These are phyloP conservation scores for Entrophospora sp. DNA, from an alignment of 192 early-diverging fungal species.

Conservation along the genomic window DNA sequence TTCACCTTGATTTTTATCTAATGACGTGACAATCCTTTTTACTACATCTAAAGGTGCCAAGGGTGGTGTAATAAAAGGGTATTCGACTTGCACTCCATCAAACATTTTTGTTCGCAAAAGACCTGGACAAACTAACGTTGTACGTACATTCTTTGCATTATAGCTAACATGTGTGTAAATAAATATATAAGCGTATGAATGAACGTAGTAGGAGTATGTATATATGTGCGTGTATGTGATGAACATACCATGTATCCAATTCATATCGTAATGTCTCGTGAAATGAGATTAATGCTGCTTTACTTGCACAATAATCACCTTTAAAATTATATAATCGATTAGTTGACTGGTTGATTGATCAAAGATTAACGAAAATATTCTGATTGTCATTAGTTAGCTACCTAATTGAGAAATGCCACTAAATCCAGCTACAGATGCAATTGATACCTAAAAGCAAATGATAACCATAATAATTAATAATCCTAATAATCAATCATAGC, in stretches of 20 bases:
- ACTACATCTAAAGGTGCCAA: constrained; percentile 53
- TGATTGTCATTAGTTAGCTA: neutral
- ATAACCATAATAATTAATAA: too few relatives aligned
- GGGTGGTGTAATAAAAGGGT: constrained; percentile 54
- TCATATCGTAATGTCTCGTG: constrained; percentile 72
- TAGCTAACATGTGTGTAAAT: constrained; percentile 36
- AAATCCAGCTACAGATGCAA: constrained; percentile 34
- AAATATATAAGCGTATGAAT: too few relatives aligned
- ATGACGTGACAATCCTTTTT: constrained; percentile 43
- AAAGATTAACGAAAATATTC: too few relatives aligned
- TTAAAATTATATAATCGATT: constrained; percentile 14
- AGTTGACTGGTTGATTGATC: too few relatives aligned
- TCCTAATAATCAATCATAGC: too few relatives aligned
- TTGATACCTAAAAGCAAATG: constrained; percentile 29
- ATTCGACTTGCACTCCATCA: constrained; percentile 42
- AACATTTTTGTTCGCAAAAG: constrained; percentile 69
- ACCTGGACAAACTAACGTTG: constrained; percentile 65
- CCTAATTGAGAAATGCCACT: constrained; percentile 21
- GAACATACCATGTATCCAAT: constrained; percentile 31
- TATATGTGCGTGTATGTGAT: too few relatives aligned
- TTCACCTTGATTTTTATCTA: constrained; percentile 41
- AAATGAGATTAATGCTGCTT: constrained; percentile 64
- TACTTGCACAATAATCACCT: constrained; percentile 72
- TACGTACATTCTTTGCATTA: constrained; percentile 50
- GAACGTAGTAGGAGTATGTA: too few relatives aligned